Evolutionary conservation across 768 basidiomycete species (phyloP).

Genomic region (Leccinellum albellum): DNA sequence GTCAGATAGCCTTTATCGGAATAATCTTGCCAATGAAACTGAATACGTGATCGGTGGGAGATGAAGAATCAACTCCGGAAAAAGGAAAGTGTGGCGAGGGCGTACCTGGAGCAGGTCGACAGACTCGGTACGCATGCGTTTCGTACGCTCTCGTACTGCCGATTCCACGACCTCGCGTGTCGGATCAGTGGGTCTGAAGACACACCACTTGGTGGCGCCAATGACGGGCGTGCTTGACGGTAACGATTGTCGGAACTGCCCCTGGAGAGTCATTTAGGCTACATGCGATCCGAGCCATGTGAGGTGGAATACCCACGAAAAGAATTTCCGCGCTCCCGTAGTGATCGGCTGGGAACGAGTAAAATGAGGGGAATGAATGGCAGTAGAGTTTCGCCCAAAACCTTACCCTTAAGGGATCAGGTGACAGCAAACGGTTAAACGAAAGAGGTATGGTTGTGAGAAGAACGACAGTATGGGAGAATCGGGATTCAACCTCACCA

Average conservation of each 20-base stretch:
- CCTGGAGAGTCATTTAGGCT: conserved; percentile 40
- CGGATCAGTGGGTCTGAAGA: conserved; percentile 53
- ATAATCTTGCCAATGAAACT: conserved; percentile 85
- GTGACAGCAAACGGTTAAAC: conserved; percentile 1
- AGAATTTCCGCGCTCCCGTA: conserved; percentile 82
- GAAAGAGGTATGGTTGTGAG: conserved; percentile 11
- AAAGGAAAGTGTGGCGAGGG: not conserved
- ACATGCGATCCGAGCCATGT: not conserved
- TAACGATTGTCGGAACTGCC: conserved; percentile 57
- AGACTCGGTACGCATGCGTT: conserved; percentile 54
- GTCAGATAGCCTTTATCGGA: conserved; percentile 45
- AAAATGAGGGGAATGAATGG: conserved; percentile 7
- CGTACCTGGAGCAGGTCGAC: conserved; percentile 74
- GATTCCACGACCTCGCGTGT: conserved; percentile 56
- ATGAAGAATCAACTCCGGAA: not conserved
- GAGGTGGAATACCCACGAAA: conserved; percentile 48
- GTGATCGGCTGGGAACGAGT: conserved; percentile 62
- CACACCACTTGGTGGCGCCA: conserved; percentile 86
- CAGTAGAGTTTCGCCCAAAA: not conserved
- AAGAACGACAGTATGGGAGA: conserved; percentile 7
- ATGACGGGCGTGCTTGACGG: conserved; percentile 43
- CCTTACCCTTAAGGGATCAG: conserved; percentile 24
- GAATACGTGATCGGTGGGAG: not conserved
- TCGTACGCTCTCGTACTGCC: conserved; percentile 65
- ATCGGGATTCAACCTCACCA: conserved; percentile 40